phyloP scores from a whole-genome alignment of 2,329 filamentous ascomycete species.

The Talaromyces sp. region DNA sequence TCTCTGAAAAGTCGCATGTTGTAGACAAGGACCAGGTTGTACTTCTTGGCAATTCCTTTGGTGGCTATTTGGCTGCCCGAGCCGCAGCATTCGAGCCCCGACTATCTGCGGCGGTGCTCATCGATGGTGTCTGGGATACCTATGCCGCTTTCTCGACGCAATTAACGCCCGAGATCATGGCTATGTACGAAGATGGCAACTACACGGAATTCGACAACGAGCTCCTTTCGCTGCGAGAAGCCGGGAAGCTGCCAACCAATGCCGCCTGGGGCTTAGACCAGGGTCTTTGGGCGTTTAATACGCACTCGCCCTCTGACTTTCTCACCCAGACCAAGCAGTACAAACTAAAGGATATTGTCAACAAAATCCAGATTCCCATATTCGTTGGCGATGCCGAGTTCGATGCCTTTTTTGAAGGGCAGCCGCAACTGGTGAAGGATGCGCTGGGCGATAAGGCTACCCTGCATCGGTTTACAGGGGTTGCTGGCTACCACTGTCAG shows the following conservation, averaged over 20 bases:
- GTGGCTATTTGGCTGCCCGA: slow-evolving; percentile 35
- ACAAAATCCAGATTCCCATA: no score
- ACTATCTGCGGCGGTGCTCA: slow-evolving; percentile 32
- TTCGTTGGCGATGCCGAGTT: no score
- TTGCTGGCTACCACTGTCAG: no score
- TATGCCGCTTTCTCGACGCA: background rate
- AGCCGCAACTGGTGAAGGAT: no score
- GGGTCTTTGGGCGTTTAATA: slow-evolving; percentile 30
- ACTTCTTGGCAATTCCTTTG: slow-evolving; percentile 39
- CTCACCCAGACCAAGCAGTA: background rate
- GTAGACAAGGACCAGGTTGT: background rate
- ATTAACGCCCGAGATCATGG: background rate
- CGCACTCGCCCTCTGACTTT: slow-evolving; percentile 21
- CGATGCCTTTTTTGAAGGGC: no score
- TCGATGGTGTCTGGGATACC: slow-evolving; percentile 36
- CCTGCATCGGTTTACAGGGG: no score
- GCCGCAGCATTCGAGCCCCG: slow-evolving; percentile 43
- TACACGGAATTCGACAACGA: slow-evolving; percentile 11
- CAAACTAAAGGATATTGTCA: background rate
- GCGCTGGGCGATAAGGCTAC: no score
- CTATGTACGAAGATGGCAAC: slow-evolving; percentile 1
- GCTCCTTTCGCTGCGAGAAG: background rate
- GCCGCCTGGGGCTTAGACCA: slow-evolving; percentile 29
- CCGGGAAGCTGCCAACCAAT: background rate
- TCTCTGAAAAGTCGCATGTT: slow-evolving; percentile 1